Base-by-base conservation (phyloP, 306 rosid species). In the Bauhinia variegata region DNA sequence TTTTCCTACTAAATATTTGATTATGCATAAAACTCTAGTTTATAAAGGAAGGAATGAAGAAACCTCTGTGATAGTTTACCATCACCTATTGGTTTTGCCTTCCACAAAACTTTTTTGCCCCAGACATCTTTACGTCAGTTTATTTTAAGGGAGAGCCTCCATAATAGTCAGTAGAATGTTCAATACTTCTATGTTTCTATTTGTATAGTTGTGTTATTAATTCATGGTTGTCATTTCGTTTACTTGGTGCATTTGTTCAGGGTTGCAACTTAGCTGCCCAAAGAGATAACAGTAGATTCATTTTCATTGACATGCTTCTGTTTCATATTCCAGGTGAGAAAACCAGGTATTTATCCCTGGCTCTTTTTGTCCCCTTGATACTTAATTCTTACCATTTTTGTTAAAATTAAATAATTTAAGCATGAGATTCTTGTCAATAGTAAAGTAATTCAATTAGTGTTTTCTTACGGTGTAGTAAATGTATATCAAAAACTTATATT, bases 191-290 rank as follows among this genome's bases (percentile, higher is more conserved):
- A 23, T 23, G 28, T 23, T 23, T 23, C 28, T 2, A 23, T 23
- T 23, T 23, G 28, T 23, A 23, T 23, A 1, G 28, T 23, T 23
- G 28, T 23, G 28, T 23, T 23, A 23, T 23, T 23, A 23, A 23
- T 23, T 23, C 28, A 23, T 23, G 2, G 28, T 23, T 23, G 28
- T 1, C 28, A 23, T 23, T 23, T 23, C 2, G 28, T 23, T 23
- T 23, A 23, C 28, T 23, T 23, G 2, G 2, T 23, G 28, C 28
- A 2, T 23, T 23, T 23, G 28, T 23, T 23, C 28, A 93, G 99
- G 97, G 99, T 53, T 93, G 97, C 84, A 88, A 93, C 73, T 83
- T 93, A 75, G 79, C 77, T 78, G 92, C 88, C 65, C 96, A 85
- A 67, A 93, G 91, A 73, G 95, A 88, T 62, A 80, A 48, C 28